Percentiles rank a stretch among this genome's conserved stretches.
These are phyloP conservation scores for Myriosclerotinia curreyana DNA, from an alignment of 2,329 filamentous ascomycete species.

Conservation along the genomic window DNA sequence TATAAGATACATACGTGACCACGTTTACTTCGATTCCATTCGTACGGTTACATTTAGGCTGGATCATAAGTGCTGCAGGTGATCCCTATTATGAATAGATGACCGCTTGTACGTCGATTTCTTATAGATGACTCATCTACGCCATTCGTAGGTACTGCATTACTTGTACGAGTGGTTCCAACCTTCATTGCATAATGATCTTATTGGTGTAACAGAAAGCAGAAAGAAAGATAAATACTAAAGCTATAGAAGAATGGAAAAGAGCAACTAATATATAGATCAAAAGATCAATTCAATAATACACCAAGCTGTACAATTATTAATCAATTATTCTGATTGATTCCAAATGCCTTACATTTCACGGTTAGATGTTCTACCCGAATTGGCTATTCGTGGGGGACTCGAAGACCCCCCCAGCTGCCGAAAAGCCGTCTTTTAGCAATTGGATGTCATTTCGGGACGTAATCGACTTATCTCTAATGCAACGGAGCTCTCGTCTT, in stretches of 20 bases:
- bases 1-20: background rate
- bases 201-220: background rate
- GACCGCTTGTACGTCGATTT: too few relatives aligned
- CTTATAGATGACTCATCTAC: too few relatives aligned
- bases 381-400: background rate
- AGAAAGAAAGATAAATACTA: background rate
- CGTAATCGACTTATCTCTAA: background rate
- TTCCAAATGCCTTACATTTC: constrained; percentile 3
- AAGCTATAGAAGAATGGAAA: too few relatives aligned
- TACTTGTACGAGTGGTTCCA: background rate
- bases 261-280: background rate
- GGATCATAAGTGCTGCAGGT: too few relatives aligned
- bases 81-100: too few relatives aligned
- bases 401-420: constrained; percentile 13
- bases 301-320: background rate
- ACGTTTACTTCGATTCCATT: too few relatives aligned
- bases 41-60: too few relatives aligned
- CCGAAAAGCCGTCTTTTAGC: background rate
- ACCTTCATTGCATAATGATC: background rate
- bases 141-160: background rate
- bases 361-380: background rate
- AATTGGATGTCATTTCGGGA: constrained; percentile 6
- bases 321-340: background rate
- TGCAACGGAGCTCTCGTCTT: background rate
- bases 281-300: background rate